phyloP scores from a whole-genome alignment of 805 yeast genomes.

The Candida khao-thaluensis region DNA sequence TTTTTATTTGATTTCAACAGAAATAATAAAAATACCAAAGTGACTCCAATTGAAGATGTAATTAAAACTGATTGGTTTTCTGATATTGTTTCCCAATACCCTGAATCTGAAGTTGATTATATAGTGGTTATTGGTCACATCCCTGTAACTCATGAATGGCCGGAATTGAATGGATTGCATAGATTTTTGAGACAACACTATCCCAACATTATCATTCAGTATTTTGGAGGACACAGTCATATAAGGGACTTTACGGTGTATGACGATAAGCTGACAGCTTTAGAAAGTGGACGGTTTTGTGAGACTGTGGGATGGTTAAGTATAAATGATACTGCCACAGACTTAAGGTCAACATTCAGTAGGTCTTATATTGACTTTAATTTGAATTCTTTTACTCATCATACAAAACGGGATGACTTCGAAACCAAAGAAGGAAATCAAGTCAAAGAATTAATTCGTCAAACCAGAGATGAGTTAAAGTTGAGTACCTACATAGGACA shows the following conservation, averaged over 20 bases:
- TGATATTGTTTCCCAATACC: conserved; percentile 34
- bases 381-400: conserved; percentile 64
- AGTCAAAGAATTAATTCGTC: conserved; percentile 45
- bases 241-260: conserved; percentile 75
- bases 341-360: conserved; percentile 26
- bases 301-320: conserved; percentile 92
- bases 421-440: conserved; percentile 54
- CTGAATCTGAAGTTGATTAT: conserved; percentile 52
- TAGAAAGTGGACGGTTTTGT: conserved; percentile 92
- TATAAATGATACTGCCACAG: conserved; percentile 18
- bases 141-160: conserved; percentile 57
- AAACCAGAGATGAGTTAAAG: conserved; percentile 47
- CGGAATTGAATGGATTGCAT: conserved; percentile 51
- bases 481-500: conserved; percentile 59
- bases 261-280: conserved; percentile 66
- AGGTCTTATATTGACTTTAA: conserved; percentile 86
- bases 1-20: conserved; percentile 75
- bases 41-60: conserved; percentile 57
- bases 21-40: conserved; percentile 58
- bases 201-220: conserved; percentile 70
- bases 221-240: conserved; percentile 94
- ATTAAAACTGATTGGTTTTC: conserved; percentile 65
- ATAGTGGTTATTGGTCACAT: conserved; percentile 76
- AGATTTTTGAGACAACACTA: conserved; percentile 51
- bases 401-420: conserved; percentile 41